phyloP scores from a whole-genome alignment of 129 eudicot genomes.

The Flaveria robusta region DNA sequence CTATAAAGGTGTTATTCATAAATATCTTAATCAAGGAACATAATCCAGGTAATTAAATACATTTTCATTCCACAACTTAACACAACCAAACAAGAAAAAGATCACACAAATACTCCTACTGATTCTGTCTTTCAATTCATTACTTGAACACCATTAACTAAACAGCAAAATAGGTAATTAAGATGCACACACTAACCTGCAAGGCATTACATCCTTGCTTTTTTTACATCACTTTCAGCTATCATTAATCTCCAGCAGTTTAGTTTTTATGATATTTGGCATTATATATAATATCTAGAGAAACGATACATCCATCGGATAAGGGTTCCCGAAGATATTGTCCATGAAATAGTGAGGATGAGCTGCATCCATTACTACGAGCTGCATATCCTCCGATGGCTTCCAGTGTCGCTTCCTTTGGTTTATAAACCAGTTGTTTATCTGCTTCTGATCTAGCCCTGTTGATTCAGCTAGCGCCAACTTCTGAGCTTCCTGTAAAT shows the following conservation, averaged over 20 bases:
- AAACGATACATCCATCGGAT: conserved; percentile 30
- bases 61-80: not conserved
- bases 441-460: conserved; percentile 81
- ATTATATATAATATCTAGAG: conserved; percentile 14
- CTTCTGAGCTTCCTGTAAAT: conserved; percentile 72
- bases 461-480: conserved; percentile 77
- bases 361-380: conserved; percentile 89
- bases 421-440: conserved; percentile 95
- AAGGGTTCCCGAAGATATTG: conserved; percentile 28
- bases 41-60: not conserved
- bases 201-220: conserved; percentile 5
- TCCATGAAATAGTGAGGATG: conserved; percentile 62
- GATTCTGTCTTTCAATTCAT: not conserved
- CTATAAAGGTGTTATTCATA: not conserved
- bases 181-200: conserved; percentile 1
- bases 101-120: not conserved
- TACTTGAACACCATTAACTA: not conserved
- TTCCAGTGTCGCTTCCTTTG: conserved; percentile 89
- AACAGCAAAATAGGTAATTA: conserved; percentile 12
- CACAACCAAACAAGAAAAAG: not conserved
- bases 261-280: not conserved
- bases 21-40: not conserved
- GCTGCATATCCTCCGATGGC: conserved; percentile 92
- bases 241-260: not conserved
- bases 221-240: not conserved